Evolutionary conservation across 306 rosid genomes (phyloP), one percentile per base, ranked within the genome.

Genomic region (Sechiopsis laciniata): DNA sequence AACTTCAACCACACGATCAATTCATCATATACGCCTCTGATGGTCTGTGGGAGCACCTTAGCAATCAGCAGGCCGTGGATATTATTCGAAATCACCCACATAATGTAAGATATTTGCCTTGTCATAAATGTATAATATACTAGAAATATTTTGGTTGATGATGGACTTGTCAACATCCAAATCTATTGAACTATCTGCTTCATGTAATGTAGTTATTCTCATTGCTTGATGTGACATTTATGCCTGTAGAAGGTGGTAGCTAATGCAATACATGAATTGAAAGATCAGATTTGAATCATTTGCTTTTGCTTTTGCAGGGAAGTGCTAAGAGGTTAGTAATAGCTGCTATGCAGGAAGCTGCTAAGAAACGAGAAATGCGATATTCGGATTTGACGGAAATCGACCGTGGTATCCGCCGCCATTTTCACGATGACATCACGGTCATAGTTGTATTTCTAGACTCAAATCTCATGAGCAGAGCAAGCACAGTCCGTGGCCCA

Each of bases 1-100:
- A 86, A 60, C 87, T 91, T 70, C 91, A 91, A 82, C 68, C 84
- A 16, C 87, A 83, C 15, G 96, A 91, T 77, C 93, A 83, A 45
- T 89, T 91, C 79, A 78, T 91, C 73, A 89, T 91, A 84, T 89
- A 87, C 79, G 96, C 96, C n/a, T 91, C 97, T 45, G 97, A 91
- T 80, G 96, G 97, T 73, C 83, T 91, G 51, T 91, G 97, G 97
- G 97, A 91, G 83, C 97, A 91, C 83, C 86, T 91, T 65, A 86
- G 83, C 86, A 91, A 91, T 72, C 96, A 91, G 82, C 90, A 86
- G 61, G 97, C 97, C 0, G 96, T 91, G 81, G 94, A 91, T 81
- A 86, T 89, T 71, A 91, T 91, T 74, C 90, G 82, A 62, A 89
- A 81, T 37, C 85, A 87, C 55, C 96, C 96, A 32, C 88, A 71